A percentile compares a stretch with the other conserved stretches of the same genome.
Conservation (phyloP, 2,329 filamentous ascomycete species). For the Calonectria henricotiae region DNA sequence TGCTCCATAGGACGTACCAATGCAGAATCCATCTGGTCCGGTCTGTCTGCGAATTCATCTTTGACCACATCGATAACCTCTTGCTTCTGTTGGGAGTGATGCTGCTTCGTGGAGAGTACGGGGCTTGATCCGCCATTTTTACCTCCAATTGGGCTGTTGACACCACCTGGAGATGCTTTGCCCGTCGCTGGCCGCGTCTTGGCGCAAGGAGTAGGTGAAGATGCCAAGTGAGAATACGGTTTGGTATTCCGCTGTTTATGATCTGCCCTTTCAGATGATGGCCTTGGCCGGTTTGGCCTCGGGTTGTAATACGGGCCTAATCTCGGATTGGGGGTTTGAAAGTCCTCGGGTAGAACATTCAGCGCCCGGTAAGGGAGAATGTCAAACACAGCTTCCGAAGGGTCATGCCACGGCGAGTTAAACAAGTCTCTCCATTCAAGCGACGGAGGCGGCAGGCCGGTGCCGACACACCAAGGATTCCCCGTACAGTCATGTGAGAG, state of each 20-base stretch:
- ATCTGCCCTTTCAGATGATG: background rate
- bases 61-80: background rate
- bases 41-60: background rate
- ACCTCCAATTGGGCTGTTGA: background rate
- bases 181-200: background rate
- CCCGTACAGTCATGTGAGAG: background rate
- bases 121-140: background rate
- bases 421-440: slow-evolving; percentile 4
- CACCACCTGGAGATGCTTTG: background rate
- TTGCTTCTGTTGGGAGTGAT: background rate
- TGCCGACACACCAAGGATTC: background rate
- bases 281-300: background rate
- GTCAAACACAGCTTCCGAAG: background rate
- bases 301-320: background rate
- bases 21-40: background rate
- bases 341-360: background rate
- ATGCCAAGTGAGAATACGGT: background rate
- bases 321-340: background rate
- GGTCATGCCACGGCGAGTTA: background rate
- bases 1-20: too few species aligned
- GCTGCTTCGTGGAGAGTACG: background rate
- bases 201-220: background rate
- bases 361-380: background rate
- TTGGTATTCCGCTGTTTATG: background rate
- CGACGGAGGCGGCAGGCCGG: background rate